Base-by-base conservation (phyloP, 345 rosid genomes). In the Eucalyptus grandis region DNA sequence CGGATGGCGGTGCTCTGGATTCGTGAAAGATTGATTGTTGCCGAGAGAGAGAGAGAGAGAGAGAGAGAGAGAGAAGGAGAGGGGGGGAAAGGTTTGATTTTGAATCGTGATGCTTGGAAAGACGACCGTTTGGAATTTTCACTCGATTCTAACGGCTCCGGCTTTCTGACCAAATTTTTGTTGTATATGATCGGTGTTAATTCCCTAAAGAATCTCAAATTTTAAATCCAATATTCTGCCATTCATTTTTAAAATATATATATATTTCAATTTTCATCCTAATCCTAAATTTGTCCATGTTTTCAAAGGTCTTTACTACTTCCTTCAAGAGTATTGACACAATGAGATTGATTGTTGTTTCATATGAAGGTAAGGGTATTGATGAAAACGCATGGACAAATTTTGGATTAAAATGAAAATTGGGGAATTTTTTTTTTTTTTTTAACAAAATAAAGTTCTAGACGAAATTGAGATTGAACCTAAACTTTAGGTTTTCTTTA, bases 321-420 rank as follows among this genome's bases (percentile, higher is more conserved):
- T 34, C 5, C 2, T 34, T 69, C 12, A 31, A 31, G 22, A 37
- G 12, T 72, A 37, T 19, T 6, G 21, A 72, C 26, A 3, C 22
- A 0, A 37, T 6, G 27, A 72, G 26, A 17, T 3, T 72, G 27
- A 4, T 19, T 37, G 26, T 72, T 37, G 4, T 72, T 72, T 21
- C 46, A 10, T 37, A 37, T 2, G 4, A 37, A 37, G 8, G 0
- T 10, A 7, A 37, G 5, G 14, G 14, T 6, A 2, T 34, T 5
- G 22, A 31, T 69, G 43, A 3, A 19, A 22, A 72, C 3, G 3
- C 4, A 1, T 21, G 27, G 5, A 3, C 14, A 19, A 6, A 37
- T 37, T 37, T 11, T 11, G 5, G 8, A 19, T 19, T 72, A 37
- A 24, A 72, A 22, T 3, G 14, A 72, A 37, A 37, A 72, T 9